phyloP scores from a whole-genome alignment of 768 basidiomycete genomes.

The Lepiota venenata region DNA sequence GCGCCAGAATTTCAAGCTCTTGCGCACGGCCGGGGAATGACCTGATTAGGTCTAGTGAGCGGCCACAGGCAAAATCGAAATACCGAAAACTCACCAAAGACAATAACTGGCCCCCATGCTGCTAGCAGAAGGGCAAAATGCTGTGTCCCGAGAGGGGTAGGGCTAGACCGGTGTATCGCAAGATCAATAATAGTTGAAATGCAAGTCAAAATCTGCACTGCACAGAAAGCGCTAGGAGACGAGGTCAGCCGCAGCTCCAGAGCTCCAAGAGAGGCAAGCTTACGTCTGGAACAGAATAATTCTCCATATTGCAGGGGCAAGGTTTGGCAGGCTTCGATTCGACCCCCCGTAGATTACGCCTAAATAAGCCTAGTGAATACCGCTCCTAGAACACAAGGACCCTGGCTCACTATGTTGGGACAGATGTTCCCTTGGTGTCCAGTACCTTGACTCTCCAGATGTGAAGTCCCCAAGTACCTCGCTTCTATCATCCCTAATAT shows the following conservation, averaged over 20 bases:
- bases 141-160: constrained; percentile 61
- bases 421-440: constrained; percentile 1
- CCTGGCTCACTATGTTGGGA: constrained; percentile 2
- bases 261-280: constrained; percentile 11
- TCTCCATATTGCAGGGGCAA: constrained; percentile 45
- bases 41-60: constrained; percentile 18
- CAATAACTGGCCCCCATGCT: constrained; percentile 55
- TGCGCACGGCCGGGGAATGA: constrained; percentile 34
- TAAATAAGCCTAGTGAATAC: neutral
- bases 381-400: neutral
- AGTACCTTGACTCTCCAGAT: neutral
- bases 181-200: constrained; percentile 53
- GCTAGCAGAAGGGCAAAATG: constrained; percentile 57
- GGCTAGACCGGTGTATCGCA: constrained; percentile 28
- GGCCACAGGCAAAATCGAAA: neutral
- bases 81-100: constrained; percentile 42
- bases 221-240: constrained; percentile 35
- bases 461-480: constrained; percentile 1
- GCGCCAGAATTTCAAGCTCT: constrained; percentile 34
- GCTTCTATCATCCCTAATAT: constrained; percentile 3
- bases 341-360: constrained; percentile 16
- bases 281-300: constrained; percentile 57
- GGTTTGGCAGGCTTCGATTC: constrained; percentile 26
- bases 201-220: constrained; percentile 44
- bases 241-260: neutral